Conservation (phyloP, 192 early-diverging fungal genomes). For the Bifiguratus adelaidae region DNA sequence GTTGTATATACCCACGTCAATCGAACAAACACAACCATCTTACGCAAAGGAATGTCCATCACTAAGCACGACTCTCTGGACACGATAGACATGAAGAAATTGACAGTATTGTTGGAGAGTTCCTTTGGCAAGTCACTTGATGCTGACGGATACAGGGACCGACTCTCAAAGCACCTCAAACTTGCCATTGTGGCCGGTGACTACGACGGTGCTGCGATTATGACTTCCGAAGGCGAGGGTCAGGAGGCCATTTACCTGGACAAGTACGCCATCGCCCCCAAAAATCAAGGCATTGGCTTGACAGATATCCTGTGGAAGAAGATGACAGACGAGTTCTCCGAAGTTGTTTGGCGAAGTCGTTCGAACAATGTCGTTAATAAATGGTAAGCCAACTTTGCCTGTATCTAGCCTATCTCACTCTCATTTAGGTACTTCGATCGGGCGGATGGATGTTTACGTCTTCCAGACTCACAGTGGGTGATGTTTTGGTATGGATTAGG, state of each 20-base stretch:
- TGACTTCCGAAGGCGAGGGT: slow-evolving; percentile 54
- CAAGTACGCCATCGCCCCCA: slow-evolving; percentile 85
- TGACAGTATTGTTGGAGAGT: slow-evolving; percentile 49
- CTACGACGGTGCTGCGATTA: slow-evolving; percentile 83
- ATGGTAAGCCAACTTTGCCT: slow-evolving; percentile 44
- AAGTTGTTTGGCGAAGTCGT: slow-evolving; percentile 76
- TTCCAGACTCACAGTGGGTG: slow-evolving; percentile 66
- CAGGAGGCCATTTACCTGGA: slow-evolving; percentile 56
- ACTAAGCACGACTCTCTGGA: slow-evolving; percentile 36
- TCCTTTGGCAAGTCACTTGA: slow-evolving; percentile 64
- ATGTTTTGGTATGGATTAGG: slow-evolving; percentile 78
- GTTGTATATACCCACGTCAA: slow-evolving; percentile 18
- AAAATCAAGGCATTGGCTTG: slow-evolving; percentile 82
- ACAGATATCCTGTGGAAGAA: slow-evolving; percentile 92
- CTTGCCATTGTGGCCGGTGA: slow-evolving; percentile 77
- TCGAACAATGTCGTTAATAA: slow-evolving; percentile 84
- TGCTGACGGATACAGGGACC: slow-evolving; percentile 39
- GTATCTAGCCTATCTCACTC: neutral
- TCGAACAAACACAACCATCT: slow-evolving; percentile 53
- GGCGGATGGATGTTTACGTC: slow-evolving; percentile 60
- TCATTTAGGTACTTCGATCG: slow-evolving; percentile 78
- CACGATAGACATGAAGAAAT: slow-evolving; percentile 34
- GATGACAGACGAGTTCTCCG: slow-evolving; percentile 55
- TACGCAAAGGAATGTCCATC: slow-evolving; percentile 70
- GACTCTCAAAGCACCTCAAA: slow-evolving; percentile 36